Conservation (phyloP, 305 asterid species). For the Lippia alba region DNA sequence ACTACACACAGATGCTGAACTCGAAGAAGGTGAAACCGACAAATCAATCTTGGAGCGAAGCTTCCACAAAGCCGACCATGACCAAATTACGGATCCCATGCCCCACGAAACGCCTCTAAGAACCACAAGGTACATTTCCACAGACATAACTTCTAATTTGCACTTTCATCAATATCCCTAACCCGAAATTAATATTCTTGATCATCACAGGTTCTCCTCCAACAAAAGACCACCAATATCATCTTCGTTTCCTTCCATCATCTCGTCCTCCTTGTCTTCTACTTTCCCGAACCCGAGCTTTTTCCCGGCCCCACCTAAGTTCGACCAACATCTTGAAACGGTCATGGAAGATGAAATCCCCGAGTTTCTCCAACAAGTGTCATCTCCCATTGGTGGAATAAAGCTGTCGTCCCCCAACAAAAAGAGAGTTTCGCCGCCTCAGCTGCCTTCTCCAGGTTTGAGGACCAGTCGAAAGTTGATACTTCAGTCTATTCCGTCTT, state of each 20-base stretch:
- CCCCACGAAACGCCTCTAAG: constrained; percentile 49
- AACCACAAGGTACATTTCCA: constrained; percentile 38
- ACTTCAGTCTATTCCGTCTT: constrained; percentile 67
- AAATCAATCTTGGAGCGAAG: constrained; percentile 29
- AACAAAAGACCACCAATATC: constrained; percentile 47
- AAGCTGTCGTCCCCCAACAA: constrained; percentile 68
- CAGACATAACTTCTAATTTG: not conserved
- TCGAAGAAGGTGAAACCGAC: constrained; percentile 49
- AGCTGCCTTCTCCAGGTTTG: constrained; percentile 46
- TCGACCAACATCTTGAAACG: constrained; percentile 44
- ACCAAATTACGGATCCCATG: constrained; percentile 36
- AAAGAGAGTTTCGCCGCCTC: constrained; percentile 81
- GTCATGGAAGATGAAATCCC: constrained; percentile 59
- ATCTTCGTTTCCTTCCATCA: constrained; percentile 38
- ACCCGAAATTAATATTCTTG: not conserved
- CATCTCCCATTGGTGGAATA: constrained; percentile 54
- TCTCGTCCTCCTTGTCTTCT: constrained; percentile 43
- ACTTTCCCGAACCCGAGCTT: constrained; percentile 42
- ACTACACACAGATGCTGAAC: constrained; percentile 39
- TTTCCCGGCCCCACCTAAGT: constrained; percentile 51
- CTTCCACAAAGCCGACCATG: constrained; percentile 28
- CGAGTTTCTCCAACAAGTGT: constrained; percentile 51
- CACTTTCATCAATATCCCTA: constrained; percentile 10
- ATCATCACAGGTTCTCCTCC: constrained; percentile 42
- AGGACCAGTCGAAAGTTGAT: constrained; percentile 72